Conservation (phyloP, 306 rosid genomes). For the Coriaria nepalensis region DNA sequence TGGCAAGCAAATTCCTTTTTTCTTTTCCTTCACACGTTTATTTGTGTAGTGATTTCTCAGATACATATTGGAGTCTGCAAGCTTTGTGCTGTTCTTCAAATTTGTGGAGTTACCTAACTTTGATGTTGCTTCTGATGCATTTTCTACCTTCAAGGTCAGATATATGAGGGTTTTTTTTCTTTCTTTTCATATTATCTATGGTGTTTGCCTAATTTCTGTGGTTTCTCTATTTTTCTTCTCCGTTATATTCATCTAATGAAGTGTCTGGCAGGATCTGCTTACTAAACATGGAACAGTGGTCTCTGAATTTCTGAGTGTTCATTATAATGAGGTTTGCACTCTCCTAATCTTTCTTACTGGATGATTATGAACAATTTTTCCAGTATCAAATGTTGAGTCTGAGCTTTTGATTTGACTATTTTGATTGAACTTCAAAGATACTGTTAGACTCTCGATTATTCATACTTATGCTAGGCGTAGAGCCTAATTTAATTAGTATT, state of each 20-base stretch:
- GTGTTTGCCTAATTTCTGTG: not conserved
- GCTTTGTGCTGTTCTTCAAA: conserved; percentile 86
- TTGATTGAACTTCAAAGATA: conserved; percentile 5
- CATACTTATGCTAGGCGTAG: no score
- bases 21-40: conserved; percentile 24
- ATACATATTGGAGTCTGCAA: conserved; percentile 81
- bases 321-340: conserved; percentile 57
- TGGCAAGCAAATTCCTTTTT: conserved; percentile 17
- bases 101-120: conserved; percentile 82
- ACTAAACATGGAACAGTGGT: conserved; percentile 64
- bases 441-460: no score
- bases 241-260: conserved; percentile 5
- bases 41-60: conserved; percentile 48
- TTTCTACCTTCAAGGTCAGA: conserved; percentile 88
- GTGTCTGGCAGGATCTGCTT: conserved; percentile 69
- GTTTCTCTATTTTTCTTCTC: not conserved
- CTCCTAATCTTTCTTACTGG: conserved; percentile 17
- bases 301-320: conserved; percentile 60
- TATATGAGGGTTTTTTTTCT: conserved; percentile 6
- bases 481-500: no score
- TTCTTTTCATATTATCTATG: not conserved
- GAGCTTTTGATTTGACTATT: conserved; percentile 9
- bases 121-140: conserved; percentile 92
- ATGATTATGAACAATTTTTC: conserved; percentile 17
- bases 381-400: conserved; percentile 9